Base-by-base conservation (phyloP, 169 alveolate species). In the Eimeria acervulina region DNA sequence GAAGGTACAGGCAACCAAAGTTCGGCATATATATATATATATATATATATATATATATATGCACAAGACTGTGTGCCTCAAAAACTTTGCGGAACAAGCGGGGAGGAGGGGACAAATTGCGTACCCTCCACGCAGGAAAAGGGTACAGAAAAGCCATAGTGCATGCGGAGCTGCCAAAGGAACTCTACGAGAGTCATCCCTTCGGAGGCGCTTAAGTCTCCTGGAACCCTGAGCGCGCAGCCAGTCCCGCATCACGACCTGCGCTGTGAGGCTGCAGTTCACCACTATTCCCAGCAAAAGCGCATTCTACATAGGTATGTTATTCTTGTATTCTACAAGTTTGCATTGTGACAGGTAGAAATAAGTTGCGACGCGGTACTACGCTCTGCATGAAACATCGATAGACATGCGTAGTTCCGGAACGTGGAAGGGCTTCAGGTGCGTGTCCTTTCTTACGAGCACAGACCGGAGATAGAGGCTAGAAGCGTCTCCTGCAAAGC, bases 121-220 rank as follows among this genome's bases (percentile, higher is more conserved):
- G 19, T 38, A 85, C 93, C 80, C 59, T 85, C 78, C 80, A 85
- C 61, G 74, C 80, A 55, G 59, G 93, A 31, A 10, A 85, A 61
- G 33, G 93, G 78, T 55, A 85, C 66, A 59, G 80, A 44, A 59
- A 85, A 36, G 68, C 78, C 59, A 28, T 59, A 70, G 93, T n/a
- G 78, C 93, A 31, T 61, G 78, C 78, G 93, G 38, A 85, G 93
- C 36, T 85, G 78, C 93, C 93, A 85, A 17, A 85, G 80, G 63
- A 36, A 23, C 33, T 85, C 93, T 23, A 85, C 36, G 42, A 85
- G 93, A 59, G 33, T 28, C 59, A 85, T 59, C 23, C 63, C 61
- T 55, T 85, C 93, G 19, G 44, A 36, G 15, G 80, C 36, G 36
- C 33, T 85, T 55, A 85, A 21, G 40, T 85, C 93, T 28, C 74